Base-by-base conservation (phyloP, 192 early-diverging fungal species). In the Coemansia sp. region DNA sequence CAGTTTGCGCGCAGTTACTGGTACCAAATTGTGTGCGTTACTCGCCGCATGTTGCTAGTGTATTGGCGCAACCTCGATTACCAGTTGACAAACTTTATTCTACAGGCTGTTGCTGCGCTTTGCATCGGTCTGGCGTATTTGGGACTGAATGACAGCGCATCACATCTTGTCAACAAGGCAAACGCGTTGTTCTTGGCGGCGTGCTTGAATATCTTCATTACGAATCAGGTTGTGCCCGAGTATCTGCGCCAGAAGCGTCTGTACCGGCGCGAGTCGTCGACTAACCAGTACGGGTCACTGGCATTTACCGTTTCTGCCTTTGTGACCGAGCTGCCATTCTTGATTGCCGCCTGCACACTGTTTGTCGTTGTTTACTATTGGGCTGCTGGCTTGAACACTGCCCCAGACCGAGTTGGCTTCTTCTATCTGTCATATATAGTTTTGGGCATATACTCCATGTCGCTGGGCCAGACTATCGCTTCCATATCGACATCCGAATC, bases 11-110 rank as follows among this genome's bases (percentile, higher is more conserved):
- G 66, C 56, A 59, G 60, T 54, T 38, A 70, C 63, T 47, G 46
- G 61, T 71, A 64, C 67, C 88, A 88, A 74, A 82, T 74, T 53
- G 55, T 64, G 56, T 31, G 84, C 7, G 90, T 92, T 14, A 81
- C 84, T 36, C 78, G 72, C 38, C 84, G 88, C 56, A 92, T 88
- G 87, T 82, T 89, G 46, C 19, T 79, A 4, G 74, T 82, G 42
- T 92, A 86, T 81, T 92, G 85, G 85, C 85, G 90, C 50, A 83
- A 84, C 61, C 74, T 85, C 44, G 77, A 83, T 31, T 92, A 92
- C 73, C 90, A 89, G 69, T 64, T 89, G 66, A 88, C 85, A n/a
- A 81, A 85, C 53, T 40, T 85, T 19, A 75, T 82, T 21, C 76
- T 85, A 37, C 83, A 86, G 28, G 62, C 85, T 44, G 62, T 87